These are phyloP conservation scores for Pyricularia grisea DNA, from an alignment of 2,329 filamentous ascomycete genomes.

Conservation along the genomic window DNA sequence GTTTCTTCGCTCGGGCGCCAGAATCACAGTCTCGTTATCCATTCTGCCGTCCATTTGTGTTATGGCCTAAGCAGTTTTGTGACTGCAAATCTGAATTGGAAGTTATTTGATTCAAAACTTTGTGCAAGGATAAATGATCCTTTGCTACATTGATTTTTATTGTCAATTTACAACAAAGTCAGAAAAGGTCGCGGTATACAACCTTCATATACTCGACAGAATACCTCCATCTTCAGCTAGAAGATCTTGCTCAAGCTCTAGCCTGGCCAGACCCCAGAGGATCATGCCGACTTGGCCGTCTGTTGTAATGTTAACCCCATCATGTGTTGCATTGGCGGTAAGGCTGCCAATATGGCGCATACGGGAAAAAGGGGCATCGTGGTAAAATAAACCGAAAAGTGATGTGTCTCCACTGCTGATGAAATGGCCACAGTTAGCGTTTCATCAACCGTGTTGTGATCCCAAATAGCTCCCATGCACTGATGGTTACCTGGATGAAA, in stretches of 20 bases:
- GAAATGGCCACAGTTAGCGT: not conserved
- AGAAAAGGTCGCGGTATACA: not conserved
- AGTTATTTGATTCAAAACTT: not conserved
- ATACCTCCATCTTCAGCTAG: not conserved
- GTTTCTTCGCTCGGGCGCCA: slow-evolving; percentile 3
- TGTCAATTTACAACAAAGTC: not conserved
- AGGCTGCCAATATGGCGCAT: not conserved
- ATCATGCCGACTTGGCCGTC: not conserved
- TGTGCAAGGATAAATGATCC: not conserved
- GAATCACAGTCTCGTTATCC: not conserved
- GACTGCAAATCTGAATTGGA: not conserved
- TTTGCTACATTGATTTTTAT: not conserved
- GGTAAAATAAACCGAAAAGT: not conserved
- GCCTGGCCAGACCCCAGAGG: not conserved
- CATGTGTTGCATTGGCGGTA: not conserved
- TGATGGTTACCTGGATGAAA: not conserved
- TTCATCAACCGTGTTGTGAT: not conserved
- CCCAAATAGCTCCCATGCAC: not conserved
- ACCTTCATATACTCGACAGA: not conserved
- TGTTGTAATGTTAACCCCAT: not conserved
- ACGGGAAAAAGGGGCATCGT: not conserved
- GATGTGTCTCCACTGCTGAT: not conserved
- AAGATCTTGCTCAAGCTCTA: not conserved
- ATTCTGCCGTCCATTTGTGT: not conserved
- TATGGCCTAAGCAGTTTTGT: not conserved